phyloP scores from a whole-genome alignment of 805 yeast species.

The Starmerella roubikii region DNA sequence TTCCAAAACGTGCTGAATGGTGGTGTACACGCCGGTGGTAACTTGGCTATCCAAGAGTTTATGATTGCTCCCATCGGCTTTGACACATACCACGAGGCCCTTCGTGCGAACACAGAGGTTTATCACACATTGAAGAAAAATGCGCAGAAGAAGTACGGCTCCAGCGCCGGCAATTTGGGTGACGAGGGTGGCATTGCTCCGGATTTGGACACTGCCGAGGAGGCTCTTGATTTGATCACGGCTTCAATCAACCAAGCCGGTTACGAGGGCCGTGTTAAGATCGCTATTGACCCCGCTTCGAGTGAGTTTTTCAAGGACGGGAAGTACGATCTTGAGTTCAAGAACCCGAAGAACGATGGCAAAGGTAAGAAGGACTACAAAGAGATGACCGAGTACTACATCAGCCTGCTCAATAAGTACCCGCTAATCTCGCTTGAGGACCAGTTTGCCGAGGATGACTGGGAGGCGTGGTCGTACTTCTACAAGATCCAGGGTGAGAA shows the following conservation, averaged over 20 bases:
- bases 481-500: conserved; percentile 35
- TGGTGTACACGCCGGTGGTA: conserved; percentile 99
- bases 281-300: conserved; percentile 94
- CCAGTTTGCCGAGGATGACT: conserved; percentile 99
- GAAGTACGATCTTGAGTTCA: conserved; percentile 95
- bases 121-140: conserved; percentile 91
- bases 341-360: conserved; percentile 85
- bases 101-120: conserved; percentile 95
- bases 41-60: conserved; percentile 97
- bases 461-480: conserved; percentile 96
- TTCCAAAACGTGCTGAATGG: conserved; percentile 98
- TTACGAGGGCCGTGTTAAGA: conserved; percentile 80
- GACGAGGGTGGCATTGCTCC: conserved; percentile 99
- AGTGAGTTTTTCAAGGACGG: conserved; percentile 97
- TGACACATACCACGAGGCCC: conserved; percentile 79
- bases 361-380: conserved; percentile 84
- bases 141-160: conserved; percentile 92
- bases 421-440: conserved; percentile 98
- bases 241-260: conserved; percentile 88
- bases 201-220: conserved; percentile 85
- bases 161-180: conserved; percentile 98
- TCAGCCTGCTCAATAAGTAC: conserved; percentile 66
- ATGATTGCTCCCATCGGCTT: conserved; percentile 97
- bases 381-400: conserved; percentile 77
- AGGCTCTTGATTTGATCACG: conserved; percentile 89